Conservation (phyloP, 2,329 filamentous ascomycete genomes). For the Xylariaceae sp. region DNA sequence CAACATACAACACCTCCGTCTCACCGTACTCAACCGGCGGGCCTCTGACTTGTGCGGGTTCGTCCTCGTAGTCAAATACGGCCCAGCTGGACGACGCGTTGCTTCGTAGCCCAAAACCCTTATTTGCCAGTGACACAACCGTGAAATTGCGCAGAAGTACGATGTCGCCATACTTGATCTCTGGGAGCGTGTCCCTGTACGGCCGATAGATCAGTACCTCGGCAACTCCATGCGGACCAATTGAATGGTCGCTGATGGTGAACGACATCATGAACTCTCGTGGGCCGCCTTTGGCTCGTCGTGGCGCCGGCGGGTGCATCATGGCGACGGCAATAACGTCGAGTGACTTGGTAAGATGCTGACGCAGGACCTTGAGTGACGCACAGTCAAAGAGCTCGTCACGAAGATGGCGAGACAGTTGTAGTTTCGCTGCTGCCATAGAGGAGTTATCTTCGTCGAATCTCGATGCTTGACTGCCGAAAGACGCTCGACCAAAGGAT, state of each 20-base stretch:
- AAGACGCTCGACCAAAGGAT: conserved; percentile 27
- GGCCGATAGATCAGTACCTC: conserved; percentile 56
- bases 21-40: conserved; percentile 53
- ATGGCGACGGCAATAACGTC: conserved; percentile 54
- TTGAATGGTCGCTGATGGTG: conserved; percentile 51
- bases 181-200: conserved; percentile 52
- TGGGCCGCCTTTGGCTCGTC: conserved; percentile 52
- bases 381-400: conserved; percentile 49
- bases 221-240: conserved; percentile 44
- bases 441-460: conserved; percentile 29
- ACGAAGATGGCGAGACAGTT: conserved; percentile 43
- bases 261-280: conserved; percentile 57
- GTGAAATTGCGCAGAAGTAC: conserved; percentile 54
- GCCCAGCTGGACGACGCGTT: conserved; percentile 56
- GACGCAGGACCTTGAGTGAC: conserved; percentile 48
- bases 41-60: conserved; percentile 51
- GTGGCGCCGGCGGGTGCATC: conserved; percentile 44
- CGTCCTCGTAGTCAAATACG: conserved; percentile 47
- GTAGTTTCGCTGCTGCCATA: conserved; percentile 38
- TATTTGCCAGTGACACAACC: conserved; percentile 48
- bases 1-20: conserved; percentile 46
- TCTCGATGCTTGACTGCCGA: conserved; percentile 23
- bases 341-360: conserved; percentile 43
- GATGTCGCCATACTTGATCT: conserved; percentile 51
- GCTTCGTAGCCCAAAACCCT: conserved; percentile 52